phyloP scores from a whole-genome alignment of 352 stramenopile species.

The Phytophthora quininea region DNA sequence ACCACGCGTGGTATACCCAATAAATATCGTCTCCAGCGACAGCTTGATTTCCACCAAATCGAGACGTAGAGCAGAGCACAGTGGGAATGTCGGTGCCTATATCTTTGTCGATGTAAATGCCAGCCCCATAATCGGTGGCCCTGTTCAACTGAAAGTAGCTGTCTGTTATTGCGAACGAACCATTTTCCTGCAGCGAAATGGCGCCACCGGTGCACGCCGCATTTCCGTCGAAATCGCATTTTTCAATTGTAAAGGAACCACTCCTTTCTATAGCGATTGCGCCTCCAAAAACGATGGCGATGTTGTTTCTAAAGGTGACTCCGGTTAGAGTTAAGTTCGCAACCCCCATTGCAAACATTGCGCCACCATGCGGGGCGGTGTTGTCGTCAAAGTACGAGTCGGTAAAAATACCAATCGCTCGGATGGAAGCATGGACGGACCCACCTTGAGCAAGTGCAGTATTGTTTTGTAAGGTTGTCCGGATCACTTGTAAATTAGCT shows the following conservation, averaged over 20 bases:
- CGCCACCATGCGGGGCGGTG: conserved; percentile 49
- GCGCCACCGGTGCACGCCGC: conserved; percentile 54
- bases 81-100: conserved; percentile 8
- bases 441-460: conserved; percentile 39
- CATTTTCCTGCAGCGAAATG: conserved; percentile 48
- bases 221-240: conserved; percentile 38
- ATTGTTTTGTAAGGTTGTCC: conserved; percentile 46
- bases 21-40: conserved; percentile 55
- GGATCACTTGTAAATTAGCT: conserved; percentile 34
- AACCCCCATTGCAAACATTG: conserved; percentile 50
- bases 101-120: conserved; percentile 54
- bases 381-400: conserved; percentile 46
- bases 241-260: conserved; percentile 21
- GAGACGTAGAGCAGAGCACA: conserved; percentile 12
- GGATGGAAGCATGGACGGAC: conserved; percentile 54
- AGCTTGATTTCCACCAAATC: conserved; percentile 48
- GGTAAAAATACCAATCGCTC: conserved; percentile 38
- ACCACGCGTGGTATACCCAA: conserved; percentile 60
- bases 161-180: conserved; percentile 25
- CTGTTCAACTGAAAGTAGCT: conserved; percentile 47
- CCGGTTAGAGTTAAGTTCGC: conserved; percentile 28
- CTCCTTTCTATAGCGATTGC: conserved; percentile 40
- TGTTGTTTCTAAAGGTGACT: conserved; percentile 29
- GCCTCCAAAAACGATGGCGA: conserved; percentile 51
- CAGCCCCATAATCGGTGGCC: conserved; percentile 59